A percentile compares a stretch with the other conserved stretches of the same genome.
Evolutionary conservation across 441 rosid species (phyloP).

Genomic region (Mallotus repandus): DNA sequence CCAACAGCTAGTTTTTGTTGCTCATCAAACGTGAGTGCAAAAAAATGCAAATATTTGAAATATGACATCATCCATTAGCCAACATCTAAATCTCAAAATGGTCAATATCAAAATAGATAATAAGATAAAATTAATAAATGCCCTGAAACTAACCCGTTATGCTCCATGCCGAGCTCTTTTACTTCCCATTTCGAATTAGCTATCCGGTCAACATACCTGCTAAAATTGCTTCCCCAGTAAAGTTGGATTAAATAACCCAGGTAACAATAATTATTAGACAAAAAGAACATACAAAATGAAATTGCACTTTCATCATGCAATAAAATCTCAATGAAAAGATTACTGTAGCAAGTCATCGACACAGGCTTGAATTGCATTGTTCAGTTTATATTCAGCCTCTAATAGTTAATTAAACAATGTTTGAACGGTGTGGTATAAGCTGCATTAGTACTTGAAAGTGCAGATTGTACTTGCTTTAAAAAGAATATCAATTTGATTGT

Average conservation of each 20-base stretch:
- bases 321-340: background rate
- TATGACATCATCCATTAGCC: background rate
- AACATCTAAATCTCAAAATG: background rate
- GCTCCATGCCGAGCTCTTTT: conserved; percentile 95
- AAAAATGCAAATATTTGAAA: background rate
- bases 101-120: background rate
- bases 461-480: background rate
- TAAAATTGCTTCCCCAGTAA: conserved; percentile 23
- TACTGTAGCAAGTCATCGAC: background rate
- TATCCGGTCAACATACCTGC: conserved; percentile 89
- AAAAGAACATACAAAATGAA: background rate
- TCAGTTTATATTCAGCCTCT: background rate
- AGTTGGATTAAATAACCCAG: background rate
- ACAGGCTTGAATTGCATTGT: background rate
- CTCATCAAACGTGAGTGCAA: background rate
- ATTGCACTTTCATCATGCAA: background rate
- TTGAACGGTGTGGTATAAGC: background rate
- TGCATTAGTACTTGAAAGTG: background rate
- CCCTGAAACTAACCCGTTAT: conserved; percentile 78
- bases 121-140: background rate
- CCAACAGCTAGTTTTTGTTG: background rate
- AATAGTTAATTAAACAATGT: background rate
- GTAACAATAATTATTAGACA: background rate
- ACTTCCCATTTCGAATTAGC: conserved; percentile 95
- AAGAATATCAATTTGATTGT: background rate